Evolutionary conservation across 169 alveolate species (phyloP), one percentile per base, ranked within the genome.

Genomic region (Plasmodium gonderi): DNA sequence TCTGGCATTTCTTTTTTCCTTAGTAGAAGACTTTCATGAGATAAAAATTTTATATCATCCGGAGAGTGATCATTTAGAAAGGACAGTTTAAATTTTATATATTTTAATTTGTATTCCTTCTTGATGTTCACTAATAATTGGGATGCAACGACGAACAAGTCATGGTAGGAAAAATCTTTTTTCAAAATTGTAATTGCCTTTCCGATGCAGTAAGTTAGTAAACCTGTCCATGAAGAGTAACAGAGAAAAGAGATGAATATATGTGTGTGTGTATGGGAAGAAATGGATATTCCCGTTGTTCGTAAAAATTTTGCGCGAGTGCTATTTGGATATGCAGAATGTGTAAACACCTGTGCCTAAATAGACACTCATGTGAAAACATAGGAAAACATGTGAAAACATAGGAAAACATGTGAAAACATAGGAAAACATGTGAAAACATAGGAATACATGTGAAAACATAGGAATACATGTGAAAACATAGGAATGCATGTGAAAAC

Each of bases 31-130:
- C 85, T 51, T 87, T 87, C 93, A 64, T 87, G 93, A 26, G 93
- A 74, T 40, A 87, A 54, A 77, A 87, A 87, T n/a, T 87, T 87
- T 75, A 87, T 87, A 64, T 87, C 93, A 76, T 87, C 93, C 8
- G 93, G 93, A 14, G 89, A 87, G 65, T 87, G 69, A 14, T 87
- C 93, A 87, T 54, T 87, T 67, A 51, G 68, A 45, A 87, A 87
- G 68, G 93, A 87, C 9, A 87, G 67, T 47, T 76, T 87, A 87
- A 87, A 87, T 29, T 87, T 87, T 33, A 87, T 20, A 77, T 87
- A 87, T 42, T 87, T 87, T 45, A 87, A 17, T 49, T 87, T 74
- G 51, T 87, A 87, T 31, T 87, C 87, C 54, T 75, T 36, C 67
- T 87, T 87, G 40, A 87, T 87, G 79, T 74, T 26, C 33, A 75